phyloP scores from a whole-genome alignment of 257 asterid genomes.

The Plectranthus barbatus region DNA sequence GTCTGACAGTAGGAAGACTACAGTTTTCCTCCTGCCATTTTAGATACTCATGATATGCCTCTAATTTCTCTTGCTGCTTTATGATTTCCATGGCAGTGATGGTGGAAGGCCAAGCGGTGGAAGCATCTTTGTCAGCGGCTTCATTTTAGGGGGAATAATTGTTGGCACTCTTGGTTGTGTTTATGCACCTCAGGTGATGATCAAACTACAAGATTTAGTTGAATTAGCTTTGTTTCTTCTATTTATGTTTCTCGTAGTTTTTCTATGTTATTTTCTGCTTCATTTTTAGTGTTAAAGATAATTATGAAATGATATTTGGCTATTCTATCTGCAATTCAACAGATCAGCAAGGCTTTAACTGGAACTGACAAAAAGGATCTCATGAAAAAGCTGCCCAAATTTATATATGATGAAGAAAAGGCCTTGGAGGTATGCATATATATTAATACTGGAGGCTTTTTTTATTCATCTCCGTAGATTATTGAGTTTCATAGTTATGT shows the following conservation, averaged over 20 bases:
- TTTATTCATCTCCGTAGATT: background rate
- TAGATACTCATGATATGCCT: background rate
- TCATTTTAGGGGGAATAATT: conserved; percentile 71
- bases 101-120: conserved; percentile 39
- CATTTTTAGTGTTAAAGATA: background rate
- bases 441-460: background rate
- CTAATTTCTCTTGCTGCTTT: background rate
- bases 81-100: conserved; percentile 36
- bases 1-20: background rate
- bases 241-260: background rate
- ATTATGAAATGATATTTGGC: conserved; percentile 6
- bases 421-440: conserved; percentile 58
- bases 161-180: conserved; percentile 71
- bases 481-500: background rate
- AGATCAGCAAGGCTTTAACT: conserved; percentile 67
- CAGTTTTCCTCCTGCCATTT: background rate
- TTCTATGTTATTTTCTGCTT: background rate
- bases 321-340: conserved; percentile 11
- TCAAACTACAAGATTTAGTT: background rate
- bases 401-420: conserved; percentile 76
- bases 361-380: conserved; percentile 72
- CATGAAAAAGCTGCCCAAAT: conserved; percentile 81
- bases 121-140: conserved; percentile 62
- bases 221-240: background rate
- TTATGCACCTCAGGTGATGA: conserved; percentile 74